phyloP scores from a whole-genome alignment of 345 rosid species.

The Eucalyptus rudis region DNA sequence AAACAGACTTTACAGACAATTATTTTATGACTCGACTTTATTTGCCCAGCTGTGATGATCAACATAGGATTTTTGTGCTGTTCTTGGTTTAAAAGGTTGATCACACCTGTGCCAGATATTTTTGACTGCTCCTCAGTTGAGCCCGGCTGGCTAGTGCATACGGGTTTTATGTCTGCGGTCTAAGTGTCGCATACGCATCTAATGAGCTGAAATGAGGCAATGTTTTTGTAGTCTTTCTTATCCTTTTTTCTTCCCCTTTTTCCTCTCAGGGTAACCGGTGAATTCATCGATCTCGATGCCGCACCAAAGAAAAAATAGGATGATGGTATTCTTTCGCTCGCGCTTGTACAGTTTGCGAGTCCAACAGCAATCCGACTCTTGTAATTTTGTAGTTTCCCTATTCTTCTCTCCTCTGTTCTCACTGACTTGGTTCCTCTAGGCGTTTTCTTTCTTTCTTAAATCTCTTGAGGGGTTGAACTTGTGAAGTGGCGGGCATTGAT shows the following conservation, averaged over 20 bases:
- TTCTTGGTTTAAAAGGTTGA: neutral
- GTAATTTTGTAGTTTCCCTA: neutral
- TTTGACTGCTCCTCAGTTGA: neutral
- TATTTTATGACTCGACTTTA: neutral
- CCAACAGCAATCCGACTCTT: neutral
- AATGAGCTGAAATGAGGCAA: neutral
- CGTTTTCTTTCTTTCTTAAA: neutral
- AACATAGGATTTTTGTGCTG: neutral
- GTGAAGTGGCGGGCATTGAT: neutral
- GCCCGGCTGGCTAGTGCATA: neutral
- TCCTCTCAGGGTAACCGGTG: neutral
- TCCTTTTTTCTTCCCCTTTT: neutral
- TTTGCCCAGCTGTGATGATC: neutral
- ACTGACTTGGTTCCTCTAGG: neutral
- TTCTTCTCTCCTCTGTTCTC: neutral
- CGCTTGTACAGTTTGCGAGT: neutral
- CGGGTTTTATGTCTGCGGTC: neutral
- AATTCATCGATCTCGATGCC: constrained; percentile 8
- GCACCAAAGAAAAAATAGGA: neutral
- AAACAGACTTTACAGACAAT: neutral
- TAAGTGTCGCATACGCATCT: neutral
- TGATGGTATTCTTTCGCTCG: neutral
- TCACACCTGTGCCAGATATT: neutral
- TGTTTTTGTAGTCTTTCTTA: neutral
- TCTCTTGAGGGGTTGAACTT: neutral